Base-by-base conservation (phyloP, 2,329 filamentous ascomycete species). In the Rasamsonia emersonii region DNA sequence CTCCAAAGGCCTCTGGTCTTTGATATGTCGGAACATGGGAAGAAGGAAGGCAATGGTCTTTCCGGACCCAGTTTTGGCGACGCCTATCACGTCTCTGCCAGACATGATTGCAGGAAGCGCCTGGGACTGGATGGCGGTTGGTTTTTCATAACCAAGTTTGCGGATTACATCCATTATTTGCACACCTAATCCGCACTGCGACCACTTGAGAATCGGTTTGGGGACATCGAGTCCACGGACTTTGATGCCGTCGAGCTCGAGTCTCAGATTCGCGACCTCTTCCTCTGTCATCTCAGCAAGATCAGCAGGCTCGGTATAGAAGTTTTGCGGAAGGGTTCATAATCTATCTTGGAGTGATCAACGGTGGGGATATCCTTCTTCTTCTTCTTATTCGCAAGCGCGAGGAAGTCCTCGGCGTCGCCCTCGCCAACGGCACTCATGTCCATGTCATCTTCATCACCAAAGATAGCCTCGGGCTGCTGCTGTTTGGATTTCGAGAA, bases 21-120 rank as follows among this genome's bases (percentile, higher is more conserved):
- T 91, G 63, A 96, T 94, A 56, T 98, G 91, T 35, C 91, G 78
- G 56, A 98, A 95, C 86, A 96, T 95, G 21, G 91, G 91, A 26
- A 98, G 73, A 18, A 94, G 64, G 54, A 96, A 98, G 4, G 91
- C 91, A 48, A 96, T 78, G 0, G 91, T 98, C 65, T 98, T 98
- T 55, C 91, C 91, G 16, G 91, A 96, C 4, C 91, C 91, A 16
- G 91, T 98, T 65, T 96, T 96, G 11, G 91, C 91, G 32, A 98
- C 86, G 44, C 88, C 91, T 42, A 98, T 86, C 21, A 95, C 83
- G 64, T 98, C 91, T 45, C 86, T 77, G 7, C 91, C 91, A 17
- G 88, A 93, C 84, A 96, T 95, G 49, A 95, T 84, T 7, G 86
- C 80, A 2, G 91, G 91, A 38, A 96, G 78, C 2, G 91, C 91